Evolutionary conservation across 768 basidiomycete species (phyloP).

Genomic region (Termitomyces sp.): DNA sequence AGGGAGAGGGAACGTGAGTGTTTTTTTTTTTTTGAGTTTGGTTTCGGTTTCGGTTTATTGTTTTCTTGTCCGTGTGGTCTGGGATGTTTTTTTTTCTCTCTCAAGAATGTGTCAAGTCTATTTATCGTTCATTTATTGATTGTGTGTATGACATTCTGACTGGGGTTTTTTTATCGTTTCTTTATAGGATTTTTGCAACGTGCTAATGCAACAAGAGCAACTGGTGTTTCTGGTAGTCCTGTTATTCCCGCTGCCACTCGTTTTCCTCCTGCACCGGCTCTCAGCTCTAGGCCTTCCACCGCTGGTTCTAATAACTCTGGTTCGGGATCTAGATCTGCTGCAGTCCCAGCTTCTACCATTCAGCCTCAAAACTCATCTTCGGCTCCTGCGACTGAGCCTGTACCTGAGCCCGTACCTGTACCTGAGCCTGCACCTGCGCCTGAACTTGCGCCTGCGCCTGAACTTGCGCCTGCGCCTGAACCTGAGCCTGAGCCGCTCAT

Average conservation of each 20-base stretch:
- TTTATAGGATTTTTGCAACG: background rate
- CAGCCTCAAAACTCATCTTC: background rate
- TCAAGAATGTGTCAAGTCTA: background rate
- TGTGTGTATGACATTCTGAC: background rate
- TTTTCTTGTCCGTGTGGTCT: background rate
- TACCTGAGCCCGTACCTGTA: background rate
- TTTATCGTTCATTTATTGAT: background rate
- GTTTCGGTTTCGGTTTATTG: background rate
- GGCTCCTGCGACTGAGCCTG: background rate
- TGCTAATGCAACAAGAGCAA: background rate
- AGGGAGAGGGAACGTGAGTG: conserved; percentile 1
- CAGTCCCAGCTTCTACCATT: background rate
- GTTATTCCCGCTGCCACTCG: background rate
- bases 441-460: background rate
- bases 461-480: no score
- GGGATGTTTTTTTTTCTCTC: background rate
- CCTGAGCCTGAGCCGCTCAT: background rate
- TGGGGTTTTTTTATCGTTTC: background rate
- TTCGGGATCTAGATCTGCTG: background rate
- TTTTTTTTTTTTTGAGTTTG: background rate
- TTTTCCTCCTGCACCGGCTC: background rate
- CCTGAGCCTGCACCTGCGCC: background rate
- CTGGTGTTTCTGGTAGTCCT: background rate
- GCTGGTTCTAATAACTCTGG: background rate
- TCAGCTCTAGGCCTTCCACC: background rate